These are phyloP conservation scores for Microbotryum scabiosae DNA, from an alignment of 1,284 basidiomycete species.

Conservation along the genomic window DNA sequence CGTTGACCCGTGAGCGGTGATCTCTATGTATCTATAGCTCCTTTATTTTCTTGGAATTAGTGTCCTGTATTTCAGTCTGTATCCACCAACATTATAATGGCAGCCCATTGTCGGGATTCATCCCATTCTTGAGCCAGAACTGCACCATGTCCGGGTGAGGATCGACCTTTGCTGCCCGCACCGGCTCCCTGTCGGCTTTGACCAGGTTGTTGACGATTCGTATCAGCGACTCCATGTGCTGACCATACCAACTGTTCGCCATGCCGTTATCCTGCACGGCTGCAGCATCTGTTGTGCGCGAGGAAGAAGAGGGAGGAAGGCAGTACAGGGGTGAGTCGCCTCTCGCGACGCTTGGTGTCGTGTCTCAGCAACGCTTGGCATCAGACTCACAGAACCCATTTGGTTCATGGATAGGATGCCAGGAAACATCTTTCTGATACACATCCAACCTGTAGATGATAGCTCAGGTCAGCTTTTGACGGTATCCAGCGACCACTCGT, in stretches of 20 bases:
- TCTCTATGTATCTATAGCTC: too few relatives aligned
- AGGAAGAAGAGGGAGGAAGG: not conserved
- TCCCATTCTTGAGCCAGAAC: not conserved
- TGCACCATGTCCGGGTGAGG: not conserved
- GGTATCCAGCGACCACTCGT: too few relatives aligned
- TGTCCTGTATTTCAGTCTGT: too few relatives aligned
- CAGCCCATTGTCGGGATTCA: too few relatives aligned
- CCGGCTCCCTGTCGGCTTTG: too few relatives aligned
- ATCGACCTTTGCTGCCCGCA: not conserved
- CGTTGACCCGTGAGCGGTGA: too few relatives aligned
- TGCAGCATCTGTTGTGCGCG: not conserved
- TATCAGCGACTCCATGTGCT: constrained; percentile 1
- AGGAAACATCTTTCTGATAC: not conserved
- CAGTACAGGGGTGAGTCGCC: too few relatives aligned
- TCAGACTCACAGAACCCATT: constrained; percentile 1
- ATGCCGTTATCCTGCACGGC: constrained; percentile 4
- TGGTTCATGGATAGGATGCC: not conserved
- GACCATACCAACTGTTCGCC: constrained; percentile 10
- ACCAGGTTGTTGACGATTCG: too few relatives aligned
- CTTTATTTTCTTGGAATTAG: too few relatives aligned
- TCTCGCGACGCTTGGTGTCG: too few relatives aligned
- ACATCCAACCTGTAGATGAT: constrained; percentile 1
- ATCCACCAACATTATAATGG: too few relatives aligned
- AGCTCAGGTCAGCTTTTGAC: not conserved
- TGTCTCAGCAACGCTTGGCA: too few relatives aligned